These are phyloP conservation scores for Rhododendron molle DNA, from an alignment of 148 eudicot species.

Conservation along the genomic window DNA sequence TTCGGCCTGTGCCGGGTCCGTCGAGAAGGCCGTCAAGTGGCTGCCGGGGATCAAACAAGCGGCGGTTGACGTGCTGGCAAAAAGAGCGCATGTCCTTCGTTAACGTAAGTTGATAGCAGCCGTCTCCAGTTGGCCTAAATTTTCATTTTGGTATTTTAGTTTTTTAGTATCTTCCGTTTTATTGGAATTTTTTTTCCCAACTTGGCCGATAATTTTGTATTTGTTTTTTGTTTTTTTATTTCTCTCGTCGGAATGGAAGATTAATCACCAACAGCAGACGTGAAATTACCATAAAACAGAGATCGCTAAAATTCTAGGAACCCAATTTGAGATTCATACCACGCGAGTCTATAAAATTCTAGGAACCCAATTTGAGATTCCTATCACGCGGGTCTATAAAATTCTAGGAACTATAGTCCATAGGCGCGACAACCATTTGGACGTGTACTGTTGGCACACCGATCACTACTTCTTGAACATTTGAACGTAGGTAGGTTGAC, in stretches of 20 bases:
- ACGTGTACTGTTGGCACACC: too few relatives aligned
- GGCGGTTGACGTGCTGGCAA: constrained; percentile 61
- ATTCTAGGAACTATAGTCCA: too few relatives aligned
- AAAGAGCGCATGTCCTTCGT: constrained; percentile 68
- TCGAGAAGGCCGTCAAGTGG: constrained; percentile 75
- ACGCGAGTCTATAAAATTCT: too few relatives aligned
- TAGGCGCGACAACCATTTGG: too few relatives aligned
- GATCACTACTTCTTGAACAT: too few relatives aligned
- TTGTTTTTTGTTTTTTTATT: not conserved
- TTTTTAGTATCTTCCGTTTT: not conserved
- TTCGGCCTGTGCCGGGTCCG: constrained; percentile 76
- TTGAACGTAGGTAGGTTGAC: too few relatives aligned
- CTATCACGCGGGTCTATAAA: too few relatives aligned
- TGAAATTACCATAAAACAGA: too few relatives aligned
- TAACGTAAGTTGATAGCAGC: constrained; percentile 35
- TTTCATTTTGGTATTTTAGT: too few relatives aligned
- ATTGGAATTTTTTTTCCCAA: not conserved
- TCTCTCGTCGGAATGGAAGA: not conserved
- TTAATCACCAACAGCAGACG: not conserved
- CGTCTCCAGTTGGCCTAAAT: too few relatives aligned
- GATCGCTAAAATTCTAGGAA: not conserved
- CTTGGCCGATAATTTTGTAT: not conserved
- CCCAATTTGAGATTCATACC: too few relatives aligned
- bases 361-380: too few relatives aligned
- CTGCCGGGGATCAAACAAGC: constrained; percentile 73